Evolutionary conservation across 768 basidiomycete species (phyloP), one percentile per base, ranked within the genome.

Genomic region (Mycena galopus): DNA sequence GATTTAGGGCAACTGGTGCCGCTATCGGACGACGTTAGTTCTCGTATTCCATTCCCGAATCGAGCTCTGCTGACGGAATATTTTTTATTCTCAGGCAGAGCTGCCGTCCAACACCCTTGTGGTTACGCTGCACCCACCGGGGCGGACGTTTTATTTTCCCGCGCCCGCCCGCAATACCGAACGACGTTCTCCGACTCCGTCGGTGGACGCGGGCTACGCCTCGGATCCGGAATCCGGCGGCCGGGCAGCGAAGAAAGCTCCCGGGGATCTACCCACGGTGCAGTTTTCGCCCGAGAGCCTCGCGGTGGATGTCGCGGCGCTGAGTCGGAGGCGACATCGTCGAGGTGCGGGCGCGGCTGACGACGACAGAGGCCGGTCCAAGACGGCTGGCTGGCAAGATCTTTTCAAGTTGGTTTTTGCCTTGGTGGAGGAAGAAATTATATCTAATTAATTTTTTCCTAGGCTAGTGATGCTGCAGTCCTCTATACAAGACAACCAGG

Each of bases 101-200:
- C 80, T 96, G 33, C 91, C 94, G 1, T 92, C 91, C 19, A 96
- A 96, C 77, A 90, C 93, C 2, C 84, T 95, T 10, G 81, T 96
- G 19, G 72, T 96, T 51, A 86, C 88, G 19, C 85, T 96, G 63
- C 84, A 89, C 17, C 92, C 92, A 10, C 88, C 87, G 21, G 89
- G 88, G 7, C 83, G 88, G 75, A 84, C 83, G n/a, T 91, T 89
- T 74, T 93, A 90, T 81, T 77, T 92, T 27, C 89, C 91, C 25
- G 75, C 91, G 25, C 74, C 82, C 44, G 74, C 81, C 6, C 74
- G 80, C 21, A 33, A 23, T 51, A 75, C 71, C 73, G 78, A 77
- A 66, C 77, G 84, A 53, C 84, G 89, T 56, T 80, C 89, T 29
- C 84, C 89, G 61, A 88, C 92, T n/a, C 91, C 91, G 14, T 82